Percentiles rank a stretch among this genome's conserved stretches.
phyloP scores from a whole-genome alignment of 2,329 filamentous ascomycete species.

The Parascedosporium putredinis region DNA sequence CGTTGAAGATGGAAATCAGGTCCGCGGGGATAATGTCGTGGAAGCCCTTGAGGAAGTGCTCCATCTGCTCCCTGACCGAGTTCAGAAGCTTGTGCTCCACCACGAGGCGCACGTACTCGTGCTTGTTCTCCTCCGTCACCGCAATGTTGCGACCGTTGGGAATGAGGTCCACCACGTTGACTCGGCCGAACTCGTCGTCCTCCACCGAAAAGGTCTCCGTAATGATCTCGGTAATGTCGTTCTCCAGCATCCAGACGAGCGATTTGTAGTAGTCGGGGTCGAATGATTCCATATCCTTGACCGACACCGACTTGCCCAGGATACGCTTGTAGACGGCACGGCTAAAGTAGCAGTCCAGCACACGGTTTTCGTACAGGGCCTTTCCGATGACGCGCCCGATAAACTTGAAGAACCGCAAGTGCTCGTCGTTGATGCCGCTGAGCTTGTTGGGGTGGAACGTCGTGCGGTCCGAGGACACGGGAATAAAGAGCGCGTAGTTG shows the following conservation, averaged over 20 bases:
- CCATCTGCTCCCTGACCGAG: constrained; percentile 89
- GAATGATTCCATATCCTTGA: constrained; percentile 99
- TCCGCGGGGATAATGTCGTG: constrained; percentile 96
- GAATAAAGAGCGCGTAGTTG: constrained; percentile 92
- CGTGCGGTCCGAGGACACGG: constrained; percentile 91
- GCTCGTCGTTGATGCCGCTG: constrained; percentile 88
- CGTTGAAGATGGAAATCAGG: constrained; percentile 93
- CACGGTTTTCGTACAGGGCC: constrained; percentile 87
- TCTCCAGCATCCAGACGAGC: constrained; percentile 94
- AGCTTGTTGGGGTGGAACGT: constrained; percentile 97
- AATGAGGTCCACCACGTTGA: constrained; percentile 75
- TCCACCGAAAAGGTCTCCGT: constrained; percentile 93
- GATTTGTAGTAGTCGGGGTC: constrained; percentile 99
- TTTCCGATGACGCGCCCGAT: constrained; percentile 98
- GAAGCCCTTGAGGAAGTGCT: constrained; percentile 89
- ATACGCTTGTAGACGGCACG: constrained; percentile 98
- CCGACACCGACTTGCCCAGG: constrained; percentile 83
- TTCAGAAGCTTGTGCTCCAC: constrained; percentile 88
- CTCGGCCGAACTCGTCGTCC: constrained; percentile 87
- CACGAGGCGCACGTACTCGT: constrained; percentile 89
- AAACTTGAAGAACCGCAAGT: constrained; percentile 98
- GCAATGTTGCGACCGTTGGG: constrained; percentile 82
- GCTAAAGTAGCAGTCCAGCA: constrained; percentile 98
- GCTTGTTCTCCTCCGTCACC: constrained; percentile 97
- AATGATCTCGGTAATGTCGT: constrained; percentile 96